Base-by-base conservation (phyloP, 768 basidiomycete genomes). In the Termitomyces sp. region DNA sequence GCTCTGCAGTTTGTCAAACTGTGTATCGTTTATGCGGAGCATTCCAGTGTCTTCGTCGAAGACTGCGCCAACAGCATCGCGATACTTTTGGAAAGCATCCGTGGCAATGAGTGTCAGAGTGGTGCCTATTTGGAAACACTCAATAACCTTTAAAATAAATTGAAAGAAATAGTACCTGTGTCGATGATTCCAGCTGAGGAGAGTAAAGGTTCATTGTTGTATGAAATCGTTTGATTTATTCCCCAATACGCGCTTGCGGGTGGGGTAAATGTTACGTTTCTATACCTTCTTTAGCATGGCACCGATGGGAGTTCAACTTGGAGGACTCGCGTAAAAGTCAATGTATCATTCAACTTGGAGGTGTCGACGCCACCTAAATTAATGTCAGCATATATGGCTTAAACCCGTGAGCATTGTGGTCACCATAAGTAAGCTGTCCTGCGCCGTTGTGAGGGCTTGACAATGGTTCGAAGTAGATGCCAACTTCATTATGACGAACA, bases 341-440 rank as follows among this genome's bases (percentile, higher is more conserved):
- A 62, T 18, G 68, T 51, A 1, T 79, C 78, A 34, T 70, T 75
- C 65, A 73, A 74, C 67, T 79, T 80, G 34, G 36, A 20, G 9
- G 7, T 39, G 34, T 56, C 45, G 45, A 24, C 55, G 26, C 55
- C 46, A 15, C 55, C 55, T 56, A n/a, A 54, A 2, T 5, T 6
- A 18, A 22, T 39, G 13, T 56, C 29, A 56, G 34, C 39, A 26
- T 16, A 5, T 28, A 5, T 5, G 24, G 20, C 10, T 37, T 16
- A 34, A 36, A 7, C 18, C 26, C 5, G 22, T 7, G 12, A 18
- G 16, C 56, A 65, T 63, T 63, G 60, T 81, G 77, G 45, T 68
- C 77, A 72, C 82, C 83, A 70, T 81, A 84, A n/a, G 78, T 78
- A 41, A 85, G 64, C 60, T 82, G 81, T 46, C 84, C 84, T 29